Conservation (phyloP, 495 filamentous ascomycete species). For the Penicillium desertorum region DNA sequence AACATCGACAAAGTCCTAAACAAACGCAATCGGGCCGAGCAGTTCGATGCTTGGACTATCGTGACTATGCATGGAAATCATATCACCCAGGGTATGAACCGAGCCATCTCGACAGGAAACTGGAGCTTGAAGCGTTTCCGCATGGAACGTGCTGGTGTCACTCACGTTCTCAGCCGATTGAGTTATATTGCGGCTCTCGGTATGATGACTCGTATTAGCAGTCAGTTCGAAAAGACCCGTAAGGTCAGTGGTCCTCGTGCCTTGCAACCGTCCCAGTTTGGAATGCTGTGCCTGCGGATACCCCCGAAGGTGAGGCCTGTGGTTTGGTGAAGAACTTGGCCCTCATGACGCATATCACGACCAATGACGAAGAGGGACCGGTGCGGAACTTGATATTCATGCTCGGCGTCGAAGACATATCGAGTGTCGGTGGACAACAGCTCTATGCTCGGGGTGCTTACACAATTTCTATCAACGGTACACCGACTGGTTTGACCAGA, state of each 20-base stretch:
- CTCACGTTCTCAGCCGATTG: slow-evolving; percentile 90
- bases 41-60: slow-evolving; percentile 80
- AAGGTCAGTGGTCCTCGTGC: slow-evolving; percentile 95
- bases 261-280: slow-evolving; percentile 94
- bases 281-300: slow-evolving; percentile 97
- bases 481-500: slow-evolving; percentile 78
- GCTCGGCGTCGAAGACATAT: slow-evolving; percentile 76
- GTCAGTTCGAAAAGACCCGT: slow-evolving; percentile 97
- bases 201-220: slow-evolving; percentile 99
- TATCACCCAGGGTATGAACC: slow-evolving; percentile 87
- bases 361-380: slow-evolving; percentile 86
- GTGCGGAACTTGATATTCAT: slow-evolving; percentile 77
- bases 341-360: slow-evolving; percentile 98
- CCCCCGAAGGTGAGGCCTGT: slow-evolving; percentile 96
- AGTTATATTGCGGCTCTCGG: slow-evolving; percentile 98
- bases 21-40: slow-evolving; percentile 78
- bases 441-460: slow-evolving; percentile 81
- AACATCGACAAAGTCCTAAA: slow-evolving; percentile 92
- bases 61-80: slow-evolving; percentile 72
- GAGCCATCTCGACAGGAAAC: slow-evolving; percentile 94
- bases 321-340: slow-evolving; percentile 98
- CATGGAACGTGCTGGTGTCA: slow-evolving; percentile 97
- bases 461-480: slow-evolving; percentile 92
- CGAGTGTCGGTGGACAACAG: slow-evolving; percentile 69
- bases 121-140: slow-evolving; percentile 97